A percentile compares a stretch with the other conserved stretches of the same genome.
These are phyloP conservation scores for Chlorella variabilis DNA, from an alignment of 163 green algal genomes.

Conservation along the genomic window DNA sequence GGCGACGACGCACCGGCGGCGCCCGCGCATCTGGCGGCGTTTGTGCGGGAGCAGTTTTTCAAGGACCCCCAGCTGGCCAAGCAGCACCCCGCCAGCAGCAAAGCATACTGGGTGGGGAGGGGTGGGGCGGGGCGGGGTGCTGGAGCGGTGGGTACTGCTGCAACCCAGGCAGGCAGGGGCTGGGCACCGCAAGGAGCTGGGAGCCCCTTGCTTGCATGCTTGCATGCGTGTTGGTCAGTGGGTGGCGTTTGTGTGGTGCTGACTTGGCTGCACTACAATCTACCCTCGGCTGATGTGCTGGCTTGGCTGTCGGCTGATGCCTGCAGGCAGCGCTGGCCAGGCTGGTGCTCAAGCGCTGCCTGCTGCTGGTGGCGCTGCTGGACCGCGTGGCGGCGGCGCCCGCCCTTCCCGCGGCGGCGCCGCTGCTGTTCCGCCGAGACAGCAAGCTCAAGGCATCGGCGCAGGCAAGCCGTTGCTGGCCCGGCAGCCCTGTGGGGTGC, in stretches of 20 bases:
- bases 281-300: too few species aligned
- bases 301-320: too few species aligned
- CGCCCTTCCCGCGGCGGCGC: conserved; percentile 38
- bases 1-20: background rate
- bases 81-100: conserved; percentile 41
- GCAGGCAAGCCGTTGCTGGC: conserved; percentile 28
- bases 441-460: conserved; percentile 65
- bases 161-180: background rate
- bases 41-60: conserved; percentile 62
- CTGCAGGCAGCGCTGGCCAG: conserved; percentile 55
- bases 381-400: conserved; percentile 56
- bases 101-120: conserved; percentile 65
- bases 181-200: too few species aligned
- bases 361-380: conserved; percentile 83
- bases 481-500: background rate
- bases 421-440: conserved; percentile 71
- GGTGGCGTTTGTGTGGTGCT: too few species aligned
- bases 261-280: too few species aligned
- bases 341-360: conserved; percentile 77
- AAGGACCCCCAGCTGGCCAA: conserved; percentile 61
- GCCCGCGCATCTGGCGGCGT: conserved; percentile 45
- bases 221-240: too few species aligned
- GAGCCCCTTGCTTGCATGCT: too few species aligned
- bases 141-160: too few species aligned
- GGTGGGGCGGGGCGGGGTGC: too few species aligned